Evolutionary conservation across 768 basidiomycete genomes (phyloP), one percentile per base, ranked within the genome.

Genomic region (Tylopilus sp.): DNA sequence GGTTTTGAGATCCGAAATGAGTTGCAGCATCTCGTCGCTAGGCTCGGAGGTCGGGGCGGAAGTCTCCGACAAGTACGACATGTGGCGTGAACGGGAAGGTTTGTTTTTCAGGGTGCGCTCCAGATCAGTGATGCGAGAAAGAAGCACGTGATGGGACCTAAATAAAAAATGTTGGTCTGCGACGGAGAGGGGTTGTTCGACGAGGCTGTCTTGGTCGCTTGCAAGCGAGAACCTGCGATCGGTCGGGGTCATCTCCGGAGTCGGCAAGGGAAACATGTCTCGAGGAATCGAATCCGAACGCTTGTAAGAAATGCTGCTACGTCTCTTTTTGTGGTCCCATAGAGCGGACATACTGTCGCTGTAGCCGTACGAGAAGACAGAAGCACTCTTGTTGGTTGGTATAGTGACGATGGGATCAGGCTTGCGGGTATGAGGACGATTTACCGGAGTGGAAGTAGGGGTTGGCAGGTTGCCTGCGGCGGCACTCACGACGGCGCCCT

Each of bases 131-230:
- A 92, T 92, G 56, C 90, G 84, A 61, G 85, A 81, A 55, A 92
- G 78, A 57, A 93, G 84, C 48, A 89, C 80, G 55, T 87, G 83
- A 75, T 93, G 90, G 54, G 86, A 88, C 66, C 87, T 87, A 72
- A 85, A 83, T 69, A 90, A 79, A 83, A 92, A 92, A 77, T 89
- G 83, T 62, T 90, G 88, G 69, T 92, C 89, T 66, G 82, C 83
- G 52, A 75, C 74, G 58, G 86, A 85, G 57, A 89, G 80, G 49
- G 86, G 80, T 55, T 80, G 72, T 26, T 73, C 65, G 41, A 52
- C 44, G 29, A 52, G 43, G 8, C 52, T 37, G 24, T 56, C 59
- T 26, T 59, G 55, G 29, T 67, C 64, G 22, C 53, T 66, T 25
- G 59, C 30, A 57, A 68, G 22, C 69, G 80, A 65, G 26, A 72